These are phyloP conservation scores for Cladosporium cucumerinum DNA, from an alignment of 2,329 filamentous ascomycete genomes.

Conservation along the genomic window DNA sequence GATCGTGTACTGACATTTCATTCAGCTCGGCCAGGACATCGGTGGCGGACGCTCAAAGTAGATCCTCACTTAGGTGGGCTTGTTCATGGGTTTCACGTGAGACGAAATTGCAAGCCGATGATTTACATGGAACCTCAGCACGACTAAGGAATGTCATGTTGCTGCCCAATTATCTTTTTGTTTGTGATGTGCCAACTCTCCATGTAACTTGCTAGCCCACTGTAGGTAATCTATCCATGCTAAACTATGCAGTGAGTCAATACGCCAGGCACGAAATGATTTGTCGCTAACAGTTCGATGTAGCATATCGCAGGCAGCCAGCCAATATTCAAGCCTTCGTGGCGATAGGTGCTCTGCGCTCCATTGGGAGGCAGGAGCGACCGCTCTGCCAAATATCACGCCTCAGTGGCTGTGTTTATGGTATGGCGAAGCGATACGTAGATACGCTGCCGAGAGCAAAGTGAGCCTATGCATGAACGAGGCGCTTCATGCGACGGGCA, in stretches of 20 bases:
- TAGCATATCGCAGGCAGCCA: background rate
- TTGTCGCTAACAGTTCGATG: background rate
- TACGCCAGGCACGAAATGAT: background rate
- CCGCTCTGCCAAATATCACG: background rate
- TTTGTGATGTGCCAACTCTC: background rate
- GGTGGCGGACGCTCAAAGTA: slow-evolving; percentile 46
- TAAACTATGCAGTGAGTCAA: background rate
- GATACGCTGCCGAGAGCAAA: background rate
- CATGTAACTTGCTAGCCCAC: background rate
- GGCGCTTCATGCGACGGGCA: background rate
- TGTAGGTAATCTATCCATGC: background rate
- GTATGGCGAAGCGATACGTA: background rate
- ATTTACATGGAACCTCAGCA: background rate
- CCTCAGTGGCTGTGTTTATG: background rate
- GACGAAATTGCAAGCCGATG: background rate
- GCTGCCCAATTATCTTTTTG: background rate
- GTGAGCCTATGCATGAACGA: background rate
- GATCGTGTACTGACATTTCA: slow-evolving; percentile 1
- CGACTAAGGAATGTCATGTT: background rate
- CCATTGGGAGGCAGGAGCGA: background rate
- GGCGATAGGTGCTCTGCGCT: background rate
- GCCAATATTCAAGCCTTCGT: background rate
- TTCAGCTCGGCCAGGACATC: slow-evolving; percentile 49
- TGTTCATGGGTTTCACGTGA: background rate
- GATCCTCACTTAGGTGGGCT: background rate